These are phyloP conservation scores for Skeletonema marinoi DNA, from an alignment of 108 stramenopile species.

Conservation along the genomic window DNA sequence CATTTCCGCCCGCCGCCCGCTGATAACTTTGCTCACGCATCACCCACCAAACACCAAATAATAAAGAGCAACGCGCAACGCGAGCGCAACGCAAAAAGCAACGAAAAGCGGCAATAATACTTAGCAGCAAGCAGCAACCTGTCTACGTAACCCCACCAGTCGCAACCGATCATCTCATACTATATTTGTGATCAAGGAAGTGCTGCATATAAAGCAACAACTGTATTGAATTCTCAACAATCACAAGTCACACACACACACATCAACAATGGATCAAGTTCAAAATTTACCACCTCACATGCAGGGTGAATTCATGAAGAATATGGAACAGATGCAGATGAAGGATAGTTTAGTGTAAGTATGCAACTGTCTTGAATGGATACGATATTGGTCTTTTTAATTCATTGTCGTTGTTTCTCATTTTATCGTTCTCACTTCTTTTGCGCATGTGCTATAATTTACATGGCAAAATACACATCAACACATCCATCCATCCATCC, in stretches of 20 bases:
- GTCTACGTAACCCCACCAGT: too few species aligned
- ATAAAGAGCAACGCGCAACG: too few species aligned
- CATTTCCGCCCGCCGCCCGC: too few species aligned
- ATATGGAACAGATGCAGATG: conserved; percentile 86
- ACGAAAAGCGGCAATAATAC: too few species aligned
- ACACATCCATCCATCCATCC: not conserved
- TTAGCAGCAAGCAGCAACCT: too few species aligned
- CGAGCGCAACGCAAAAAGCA: too few species aligned
- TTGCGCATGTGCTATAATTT: not conserved
- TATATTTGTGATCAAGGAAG: too few species aligned
- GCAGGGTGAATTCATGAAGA: conserved; percentile 86
- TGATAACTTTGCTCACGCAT: too few species aligned
- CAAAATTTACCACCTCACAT: conserved; percentile 78
- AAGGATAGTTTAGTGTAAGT: conserved; percentile 88
- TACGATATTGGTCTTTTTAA: too few species aligned
- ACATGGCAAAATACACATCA: not conserved
- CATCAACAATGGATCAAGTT: conserved; percentile 71
- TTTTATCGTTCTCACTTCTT: not conserved
- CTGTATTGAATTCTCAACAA: not conserved
- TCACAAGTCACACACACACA: not conserved
- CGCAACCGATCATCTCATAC: too few species aligned
- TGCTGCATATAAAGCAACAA: not conserved
- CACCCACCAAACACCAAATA: too few species aligned
- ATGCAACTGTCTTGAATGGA: not conserved
- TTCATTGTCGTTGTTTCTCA: not conserved